Evolutionary conservation across 805 yeast genomes (phyloP).

Genomic region (Yarrowia porcina): DNA sequence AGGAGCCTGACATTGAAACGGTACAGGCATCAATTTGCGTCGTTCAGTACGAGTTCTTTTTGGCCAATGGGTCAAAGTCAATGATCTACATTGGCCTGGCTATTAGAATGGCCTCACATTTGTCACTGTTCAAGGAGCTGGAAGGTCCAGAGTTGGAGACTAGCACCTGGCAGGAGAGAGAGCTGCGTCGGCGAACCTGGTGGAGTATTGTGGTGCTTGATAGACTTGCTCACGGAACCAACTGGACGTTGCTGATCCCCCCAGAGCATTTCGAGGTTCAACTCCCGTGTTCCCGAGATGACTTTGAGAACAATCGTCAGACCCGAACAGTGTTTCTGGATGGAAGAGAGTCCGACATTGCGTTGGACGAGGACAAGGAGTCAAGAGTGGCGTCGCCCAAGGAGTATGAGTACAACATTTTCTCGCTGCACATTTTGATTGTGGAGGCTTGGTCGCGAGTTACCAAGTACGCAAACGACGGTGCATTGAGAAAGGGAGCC

Average conservation of each 20-base stretch:
- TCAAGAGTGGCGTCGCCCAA: neutral
- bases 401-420: slow-evolving; percentile 28
- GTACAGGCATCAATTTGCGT: slow-evolving; percentile 38
- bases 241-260: slow-evolving; percentile 33
- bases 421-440: slow-evolving; percentile 13
- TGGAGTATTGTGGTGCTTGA: slow-evolving; percentile 41
- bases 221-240: slow-evolving; percentile 38
- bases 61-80: slow-evolving; percentile 37
- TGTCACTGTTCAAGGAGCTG: slow-evolving; percentile 36
- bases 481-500: slow-evolving; percentile 29
- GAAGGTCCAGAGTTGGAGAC: slow-evolving; percentile 28
- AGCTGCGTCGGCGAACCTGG: slow-evolving; percentile 38
- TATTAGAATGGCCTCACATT: slow-evolving; percentile 38
- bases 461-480: slow-evolving; percentile 29
- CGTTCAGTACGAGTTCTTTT: slow-evolving; percentile 40
- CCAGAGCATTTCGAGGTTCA: slow-evolving; percentile 33
- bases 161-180: slow-evolving; percentile 36
- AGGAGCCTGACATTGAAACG: slow-evolving; percentile 38
- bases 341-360: slow-evolving; percentile 18
- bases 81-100: slow-evolving; percentile 40
- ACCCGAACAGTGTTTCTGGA: slow-evolving; percentile 14
- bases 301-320: slow-evolving; percentile 31
- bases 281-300: slow-evolving; percentile 36
- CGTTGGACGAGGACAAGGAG: slow-evolving; percentile 24
- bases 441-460: slow-evolving; percentile 31